Conservation (phyloP, 306 rosid species). For the Acacia confusa region DNA sequence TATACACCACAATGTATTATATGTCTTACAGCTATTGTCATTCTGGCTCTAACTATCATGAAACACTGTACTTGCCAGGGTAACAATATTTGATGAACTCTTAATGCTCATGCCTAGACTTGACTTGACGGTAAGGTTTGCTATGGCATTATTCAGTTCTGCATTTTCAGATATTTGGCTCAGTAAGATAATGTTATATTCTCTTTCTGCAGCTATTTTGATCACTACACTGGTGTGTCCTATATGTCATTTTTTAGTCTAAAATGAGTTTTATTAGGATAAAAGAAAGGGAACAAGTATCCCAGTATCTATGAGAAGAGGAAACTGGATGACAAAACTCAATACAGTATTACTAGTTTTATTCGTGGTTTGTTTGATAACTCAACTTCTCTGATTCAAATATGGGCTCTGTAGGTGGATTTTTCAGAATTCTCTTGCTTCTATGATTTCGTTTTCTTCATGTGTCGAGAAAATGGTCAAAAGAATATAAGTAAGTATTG, state of each 20-base stretch:
- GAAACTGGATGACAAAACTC: not conserved
- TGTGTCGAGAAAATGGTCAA: constrained; percentile 93
- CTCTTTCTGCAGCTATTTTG: constrained; percentile 10
- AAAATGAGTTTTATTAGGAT: not conserved
- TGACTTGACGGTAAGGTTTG: constrained; percentile 60
- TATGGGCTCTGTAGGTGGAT: constrained; percentile 52
- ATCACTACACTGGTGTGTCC: not conserved
- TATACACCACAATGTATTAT: constrained; percentile 4
- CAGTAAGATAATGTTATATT: not conserved
- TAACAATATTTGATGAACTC: constrained; percentile 70
- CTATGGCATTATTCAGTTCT: constrained; percentile 19
- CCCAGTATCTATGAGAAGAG: not conserved
- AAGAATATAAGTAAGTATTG: constrained; percentile 81
- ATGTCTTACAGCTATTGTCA: constrained; percentile 3
- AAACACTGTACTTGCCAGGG: constrained; percentile 51
- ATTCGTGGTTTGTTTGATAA: constrained; percentile 10
- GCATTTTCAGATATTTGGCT: constrained; percentile 8
- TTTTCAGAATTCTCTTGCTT: constrained; percentile 76
- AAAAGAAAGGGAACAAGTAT: not conserved
- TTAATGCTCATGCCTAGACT: constrained; percentile 61
- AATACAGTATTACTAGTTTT: not conserved
- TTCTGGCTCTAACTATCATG: constrained; percentile 24
- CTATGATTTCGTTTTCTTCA: constrained; percentile 86
- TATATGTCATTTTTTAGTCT: constrained; percentile 1
- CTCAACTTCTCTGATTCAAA: constrained; percentile 23